These are phyloP conservation scores for Cylindrotheca fusiformis DNA, from an alignment of 108 stramenopile species.

Conservation along the genomic window DNA sequence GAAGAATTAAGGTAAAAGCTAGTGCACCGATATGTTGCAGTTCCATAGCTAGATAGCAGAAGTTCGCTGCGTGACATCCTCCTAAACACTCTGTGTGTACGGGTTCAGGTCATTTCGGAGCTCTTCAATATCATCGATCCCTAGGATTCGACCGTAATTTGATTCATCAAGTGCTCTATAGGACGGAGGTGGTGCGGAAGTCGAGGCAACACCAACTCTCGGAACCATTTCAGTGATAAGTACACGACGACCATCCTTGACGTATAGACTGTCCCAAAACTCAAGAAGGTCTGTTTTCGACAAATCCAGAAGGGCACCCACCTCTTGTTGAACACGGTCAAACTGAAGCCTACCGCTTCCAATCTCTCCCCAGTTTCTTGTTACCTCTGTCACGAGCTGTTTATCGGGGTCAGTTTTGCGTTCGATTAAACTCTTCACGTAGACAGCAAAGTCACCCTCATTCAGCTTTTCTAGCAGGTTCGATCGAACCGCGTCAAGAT, in stretches of 20 bases:
- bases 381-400: constrained; percentile 66
- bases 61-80: too few relatives aligned
- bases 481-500: constrained; percentile 44
- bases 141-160: constrained; percentile 40
- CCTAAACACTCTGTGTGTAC: too few relatives aligned
- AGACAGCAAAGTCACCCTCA: constrained; percentile 55
- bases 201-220: constrained; percentile 50
- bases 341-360: constrained; percentile 69
- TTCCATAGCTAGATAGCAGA: too few relatives aligned
- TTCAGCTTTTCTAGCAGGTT: constrained; percentile 50
- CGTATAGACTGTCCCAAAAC: constrained; percentile 68
- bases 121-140: constrained; percentile 63
- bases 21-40: too few relatives aligned
- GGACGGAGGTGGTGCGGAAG: constrained; percentile 40
- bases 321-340: constrained; percentile 68
- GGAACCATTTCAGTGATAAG: constrained; percentile 73
- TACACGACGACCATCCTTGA: constrained; percentile 50
- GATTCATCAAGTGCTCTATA: neutral
- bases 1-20: constrained; percentile 50
- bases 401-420: constrained; percentile 85
- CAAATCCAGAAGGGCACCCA: constrained; percentile 55
- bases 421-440: constrained; percentile 71
- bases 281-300: constrained; percentile 70
- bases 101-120: constrained; percentile 32
- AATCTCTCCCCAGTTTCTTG: constrained; percentile 85